These are phyloP conservation scores for Monosporozyma yasuniensis DNA, from an alignment of 805 yeast genomes.

Conservation along the genomic window DNA sequence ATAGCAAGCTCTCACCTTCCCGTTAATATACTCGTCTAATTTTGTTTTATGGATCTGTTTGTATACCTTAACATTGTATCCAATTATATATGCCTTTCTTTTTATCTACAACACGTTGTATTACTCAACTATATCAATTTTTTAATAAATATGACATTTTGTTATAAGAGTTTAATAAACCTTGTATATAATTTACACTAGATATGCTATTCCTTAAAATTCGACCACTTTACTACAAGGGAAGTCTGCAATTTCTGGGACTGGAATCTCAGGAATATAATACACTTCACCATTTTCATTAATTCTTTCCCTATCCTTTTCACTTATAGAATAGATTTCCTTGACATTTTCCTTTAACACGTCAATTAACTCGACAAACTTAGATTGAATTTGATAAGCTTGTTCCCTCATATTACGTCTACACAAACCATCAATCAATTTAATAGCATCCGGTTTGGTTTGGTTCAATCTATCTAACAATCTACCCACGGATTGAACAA, in stretches of 20 bases:
- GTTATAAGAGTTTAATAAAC: neutral
- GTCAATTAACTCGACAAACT: slow-evolving; percentile 47
- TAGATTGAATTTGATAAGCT: slow-evolving; percentile 71
- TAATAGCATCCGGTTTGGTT: slow-evolving; percentile 65
- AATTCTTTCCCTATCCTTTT: slow-evolving; percentile 77
- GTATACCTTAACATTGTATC: neutral
- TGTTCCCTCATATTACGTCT: slow-evolving; percentile 68
- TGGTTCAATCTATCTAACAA: slow-evolving; percentile 70
- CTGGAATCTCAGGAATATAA: slow-evolving; percentile 64
- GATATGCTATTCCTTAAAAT: slow-evolving; percentile 31
- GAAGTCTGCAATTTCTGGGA: slow-evolving; percentile 57
- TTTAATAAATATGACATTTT: neutral
- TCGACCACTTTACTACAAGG: slow-evolving; percentile 51
- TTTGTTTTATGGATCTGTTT: neutral
- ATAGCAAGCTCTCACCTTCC: neutral
- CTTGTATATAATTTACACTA: neutral
- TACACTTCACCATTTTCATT: slow-evolving; percentile 85
- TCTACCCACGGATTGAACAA: slow-evolving; percentile 81
- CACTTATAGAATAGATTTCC: slow-evolving; percentile 77
- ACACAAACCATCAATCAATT: slow-evolving; percentile 64
- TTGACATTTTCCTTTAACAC: slow-evolving; percentile 50
- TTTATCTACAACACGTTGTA: neutral
- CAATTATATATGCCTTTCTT: neutral
- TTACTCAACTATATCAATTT: neutral
- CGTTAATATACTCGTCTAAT: neutral